Base-by-base conservation (phyloP, 805 yeast genomes). In the Wickerhamiella alocasiicola region DNA sequence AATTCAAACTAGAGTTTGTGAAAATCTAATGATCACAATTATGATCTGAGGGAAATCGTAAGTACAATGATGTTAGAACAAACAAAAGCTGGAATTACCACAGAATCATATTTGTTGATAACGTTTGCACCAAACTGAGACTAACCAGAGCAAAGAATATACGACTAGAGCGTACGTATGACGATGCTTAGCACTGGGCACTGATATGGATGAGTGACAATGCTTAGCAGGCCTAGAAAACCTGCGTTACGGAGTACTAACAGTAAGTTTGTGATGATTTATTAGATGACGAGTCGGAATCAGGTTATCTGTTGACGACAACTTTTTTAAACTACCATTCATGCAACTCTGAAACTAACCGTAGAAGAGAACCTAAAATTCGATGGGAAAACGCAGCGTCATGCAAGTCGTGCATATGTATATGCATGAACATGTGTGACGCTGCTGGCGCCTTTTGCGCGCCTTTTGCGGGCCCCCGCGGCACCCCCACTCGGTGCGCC, bases 181-280 rank as follows among this genome's bases (percentile, higher is more conserved):
- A 85, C 71, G 95, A 85, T 65, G 61, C 71, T 77, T 71, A 72
- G 95, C 96, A 87, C 96, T 87, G 96, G 96, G 96, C 96, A 85
- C 96, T 78, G 96, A 81, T 64, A 23, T 20, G 52, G 54, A 76
- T 85, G 95, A 85, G 94, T 82, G 95, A 85, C 85, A 81, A 66
- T 94, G 93, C 82, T 65, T 53, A 61, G 76, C 77, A 87, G 94
- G 94, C 95, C 83, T 91, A 79, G 91, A 93, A 87, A 87, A 80
- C 95, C 93, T 82, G 72, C 76, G 75, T 65, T 60, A 82, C 95
- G 72, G 95, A 84, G 73, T 39, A 44, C 53, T 47, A 51, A 50
- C 40, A 32, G 55, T 50, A 51, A 52, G 55, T 44, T 49, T 45
- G 53, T 68, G 75, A 70, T 64, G 76, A 71, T 55, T 55, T 65